Evolutionary conservation across 805 yeast species (phyloP).

Genomic region (Monosporozyma unispora): DNA sequence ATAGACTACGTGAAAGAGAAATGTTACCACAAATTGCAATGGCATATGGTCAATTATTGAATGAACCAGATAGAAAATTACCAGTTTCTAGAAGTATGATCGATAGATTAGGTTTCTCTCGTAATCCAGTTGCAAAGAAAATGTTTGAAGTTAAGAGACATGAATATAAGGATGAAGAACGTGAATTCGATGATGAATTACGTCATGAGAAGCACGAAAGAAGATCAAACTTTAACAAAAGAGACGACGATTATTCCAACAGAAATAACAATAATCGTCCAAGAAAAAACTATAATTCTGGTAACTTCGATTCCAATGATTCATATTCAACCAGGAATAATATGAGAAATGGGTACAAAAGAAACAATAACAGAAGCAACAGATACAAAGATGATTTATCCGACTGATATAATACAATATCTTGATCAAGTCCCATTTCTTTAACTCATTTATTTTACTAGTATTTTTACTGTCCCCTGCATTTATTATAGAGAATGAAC

Average conservation of each 20-base stretch:
- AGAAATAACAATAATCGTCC: neutral
- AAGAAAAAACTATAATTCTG: constrained; percentile 1
- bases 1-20: constrained; percentile 23
- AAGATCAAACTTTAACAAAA: neutral
- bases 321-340: neutral
- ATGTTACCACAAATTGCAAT: constrained; percentile 18
- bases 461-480: neutral
- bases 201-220: neutral
- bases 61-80: constrained; percentile 18
- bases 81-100: constrained; percentile 10
- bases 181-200: neutral
- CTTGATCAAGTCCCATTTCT: neutral
- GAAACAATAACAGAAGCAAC: neutral
- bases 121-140: constrained; percentile 14
- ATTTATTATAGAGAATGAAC: neutral
- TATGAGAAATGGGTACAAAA: neutral
- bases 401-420: too few species aligned
- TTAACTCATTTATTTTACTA: neutral
- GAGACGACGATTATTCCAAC: neutral
- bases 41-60: constrained; percentile 18
- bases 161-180: neutral
- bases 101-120: constrained; percentile 19
- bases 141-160: constrained; percentile 14
- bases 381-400: too few species aligned
- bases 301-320: neutral